Evolutionary conservation across 352 stramenopile genomes (phyloP), one percentile per base, ranked within the genome.

Genomic region (Aphanomyces euteiches): DNA sequence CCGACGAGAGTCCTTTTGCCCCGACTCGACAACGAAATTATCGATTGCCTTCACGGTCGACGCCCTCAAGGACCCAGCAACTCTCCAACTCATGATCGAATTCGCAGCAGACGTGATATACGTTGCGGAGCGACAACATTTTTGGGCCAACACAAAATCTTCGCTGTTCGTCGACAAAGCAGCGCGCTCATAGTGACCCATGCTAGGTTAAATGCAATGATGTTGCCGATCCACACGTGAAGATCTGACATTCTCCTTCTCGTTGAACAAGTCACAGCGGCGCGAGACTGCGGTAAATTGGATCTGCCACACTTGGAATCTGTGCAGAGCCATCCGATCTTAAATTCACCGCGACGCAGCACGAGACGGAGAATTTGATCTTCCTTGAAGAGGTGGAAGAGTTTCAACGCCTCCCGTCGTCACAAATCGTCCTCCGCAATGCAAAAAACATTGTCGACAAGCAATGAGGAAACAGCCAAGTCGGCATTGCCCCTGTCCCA

Each of bases 391-490:
- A 93, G 66, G 54, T 28, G 58, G 84, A 93, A 67, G 82, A 93
- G 41, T 93, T 89, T 21, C 80, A 80, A 5, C 79, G 84, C 1
- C 74, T 93, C 37, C 85, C 85, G 38, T 90, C 81, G 41, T 93
- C 90, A 73, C 84, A 92, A 76, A 93, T 92, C 67, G 84, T 93
- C 21, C 61, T 92, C 36, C 85, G 85, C 34, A 89, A 80, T 37
- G 85, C 85, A 43, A 87, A 86, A 72, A 90, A 93, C 70, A 90
- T 92, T 60, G 90, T 89, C 72, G 85, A 92, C 75, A 93, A 93
- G 75, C 40, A 89, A 88, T 69, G 73, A n/a, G 50, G 89, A 84
- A 69, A 73, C 78, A 37, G 41, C 59, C 2, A 76, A 78, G 37
- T 82, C 79, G 47, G 72, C 78, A 38, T 85, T 93, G 66, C 74